Evolutionary conservation across 257 asterid species (phyloP).

Genomic region (Mitragyna speciosa): DNA sequence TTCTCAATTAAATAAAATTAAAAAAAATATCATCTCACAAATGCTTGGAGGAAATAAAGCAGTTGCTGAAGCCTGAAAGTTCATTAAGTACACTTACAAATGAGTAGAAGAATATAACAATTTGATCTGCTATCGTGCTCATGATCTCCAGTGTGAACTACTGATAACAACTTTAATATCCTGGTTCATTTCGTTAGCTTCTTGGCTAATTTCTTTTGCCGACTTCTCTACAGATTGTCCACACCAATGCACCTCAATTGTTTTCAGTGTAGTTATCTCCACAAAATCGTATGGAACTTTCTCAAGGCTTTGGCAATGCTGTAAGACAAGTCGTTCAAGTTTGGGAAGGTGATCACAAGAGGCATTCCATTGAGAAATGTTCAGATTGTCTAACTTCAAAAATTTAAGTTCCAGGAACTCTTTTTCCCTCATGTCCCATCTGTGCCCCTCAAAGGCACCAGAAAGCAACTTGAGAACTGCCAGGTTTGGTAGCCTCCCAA

Average conservation of each 20-base stretch:
- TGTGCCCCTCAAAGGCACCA: not conserved
- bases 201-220: not conserved
- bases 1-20: too few relatives aligned
- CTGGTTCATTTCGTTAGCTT: not conserved
- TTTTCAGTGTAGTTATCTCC: not conserved
- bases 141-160: not conserved
- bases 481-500: not conserved
- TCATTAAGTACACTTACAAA: too few relatives aligned
- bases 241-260: not conserved
- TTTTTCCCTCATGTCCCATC: not conserved
- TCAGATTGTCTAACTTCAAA: not conserved
- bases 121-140: too few relatives aligned
- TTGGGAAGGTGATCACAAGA: not conserved
- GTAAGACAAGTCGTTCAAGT: not conserved
- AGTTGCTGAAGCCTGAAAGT: too few relatives aligned
- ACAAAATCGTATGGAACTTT: not conserved
- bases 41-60: too few relatives aligned
- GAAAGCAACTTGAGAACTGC: not conserved
- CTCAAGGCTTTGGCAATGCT: not conserved
- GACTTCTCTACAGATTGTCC: not conserved
- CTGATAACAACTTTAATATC: not conserved
- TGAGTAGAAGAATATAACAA: too few relatives aligned
- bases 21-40: too few relatives aligned
- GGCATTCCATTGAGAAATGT: not conserved
- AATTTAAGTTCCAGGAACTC: not conserved